Conservation (phyloP, 306 rosid species). For the Dalbergia cultrata region DNA sequence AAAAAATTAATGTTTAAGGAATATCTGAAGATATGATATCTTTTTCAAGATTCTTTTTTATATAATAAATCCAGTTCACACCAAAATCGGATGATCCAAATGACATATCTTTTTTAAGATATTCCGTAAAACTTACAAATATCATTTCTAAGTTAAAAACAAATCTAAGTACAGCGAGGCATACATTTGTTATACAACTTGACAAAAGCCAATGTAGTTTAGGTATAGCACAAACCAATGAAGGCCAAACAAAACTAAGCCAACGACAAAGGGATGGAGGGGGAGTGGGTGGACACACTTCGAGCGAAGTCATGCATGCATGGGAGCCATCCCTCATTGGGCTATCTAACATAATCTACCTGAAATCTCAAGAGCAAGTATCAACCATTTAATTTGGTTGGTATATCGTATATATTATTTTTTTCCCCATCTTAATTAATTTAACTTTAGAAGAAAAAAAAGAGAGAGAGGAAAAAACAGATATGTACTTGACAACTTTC, state of each 20-base stretch:
- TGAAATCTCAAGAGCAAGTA: conserved; percentile 41
- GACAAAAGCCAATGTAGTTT: background rate
- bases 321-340: background rate
- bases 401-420: conserved; percentile 15
- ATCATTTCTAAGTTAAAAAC: background rate
- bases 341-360: conserved; percentile 3
- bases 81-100: no score
- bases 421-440: conserved; percentile 29
- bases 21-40: no score
- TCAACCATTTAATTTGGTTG: conserved; percentile 49
- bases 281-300: conserved; percentile 37
- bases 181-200: background rate
- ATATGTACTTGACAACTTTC: conserved; percentile 50
- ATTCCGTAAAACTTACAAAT: no score
- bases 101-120: no score
- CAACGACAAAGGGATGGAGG: background rate
- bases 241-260: background rate
- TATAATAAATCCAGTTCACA: no score
- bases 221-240: conserved; percentile 3
- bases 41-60: no score
- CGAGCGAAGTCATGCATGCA: background rate
- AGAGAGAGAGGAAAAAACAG: conserved; percentile 27
- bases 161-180: background rate
- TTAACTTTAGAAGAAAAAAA: background rate
- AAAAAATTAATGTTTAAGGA: no score